These are phyloP conservation scores for Cymbopogon flexuosus DNA, from an alignment of 202 grass and related monocot genomes.

Conservation along the genomic window DNA sequence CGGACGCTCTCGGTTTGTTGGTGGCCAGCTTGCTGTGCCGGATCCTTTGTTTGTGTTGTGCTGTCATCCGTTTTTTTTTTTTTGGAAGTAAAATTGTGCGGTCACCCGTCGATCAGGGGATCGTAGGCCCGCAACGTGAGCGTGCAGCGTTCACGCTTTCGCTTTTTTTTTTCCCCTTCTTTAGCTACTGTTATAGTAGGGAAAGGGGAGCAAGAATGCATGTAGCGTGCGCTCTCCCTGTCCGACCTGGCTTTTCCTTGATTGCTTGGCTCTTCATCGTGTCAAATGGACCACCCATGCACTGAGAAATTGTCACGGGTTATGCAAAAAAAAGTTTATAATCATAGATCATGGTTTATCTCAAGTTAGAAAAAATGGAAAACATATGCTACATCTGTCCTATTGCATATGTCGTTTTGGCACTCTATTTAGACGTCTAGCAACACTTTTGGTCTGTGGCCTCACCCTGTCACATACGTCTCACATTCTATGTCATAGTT, in stretches of 20 bases:
- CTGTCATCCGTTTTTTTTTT: not conserved
- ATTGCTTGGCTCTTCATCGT: not conserved
- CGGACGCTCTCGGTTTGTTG: slow-evolving; percentile 1
- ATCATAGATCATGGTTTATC: not conserved
- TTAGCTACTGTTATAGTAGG: not conserved
- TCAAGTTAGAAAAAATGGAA: not conserved
- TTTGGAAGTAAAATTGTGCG: not conserved
- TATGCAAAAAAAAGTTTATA: not conserved
- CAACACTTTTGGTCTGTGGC: too few species aligned
- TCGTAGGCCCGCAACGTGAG: slow-evolving; percentile 21
- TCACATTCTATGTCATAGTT: too few species aligned
- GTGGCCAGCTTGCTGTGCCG: slow-evolving; percentile 28
- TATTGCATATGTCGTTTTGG: too few species aligned
- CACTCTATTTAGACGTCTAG: too few species aligned
- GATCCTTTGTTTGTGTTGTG: slow-evolving; percentile 18
- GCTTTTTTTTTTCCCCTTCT: not conserved
- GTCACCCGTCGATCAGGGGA: not conserved
- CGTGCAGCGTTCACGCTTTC: slow-evolving; percentile 21
- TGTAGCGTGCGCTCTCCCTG: not conserved
- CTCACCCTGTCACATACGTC: fast-evolving
- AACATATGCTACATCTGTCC: not conserved
- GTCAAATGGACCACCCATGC: not conserved
- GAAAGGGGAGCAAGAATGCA: not conserved
- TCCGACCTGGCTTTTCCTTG: not conserved
- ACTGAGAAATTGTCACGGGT: not conserved